Conservation (phyloP, 495 filamentous ascomycete genomes). For the Daldinia decipiens region DNA sequence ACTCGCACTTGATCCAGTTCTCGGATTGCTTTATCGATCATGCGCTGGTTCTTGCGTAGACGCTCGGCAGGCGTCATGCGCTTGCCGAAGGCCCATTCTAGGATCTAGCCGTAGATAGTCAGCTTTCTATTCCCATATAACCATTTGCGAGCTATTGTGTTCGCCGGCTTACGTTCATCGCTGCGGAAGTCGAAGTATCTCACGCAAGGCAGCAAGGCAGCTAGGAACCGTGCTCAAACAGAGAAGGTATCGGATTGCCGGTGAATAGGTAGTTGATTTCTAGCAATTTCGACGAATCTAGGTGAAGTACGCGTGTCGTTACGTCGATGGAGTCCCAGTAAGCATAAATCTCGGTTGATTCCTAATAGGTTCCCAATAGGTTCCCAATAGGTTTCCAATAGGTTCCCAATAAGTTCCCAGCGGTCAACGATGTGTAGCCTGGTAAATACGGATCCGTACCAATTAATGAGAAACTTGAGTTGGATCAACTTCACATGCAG, state of each 20-base stretch:
- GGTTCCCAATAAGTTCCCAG: constrained; percentile 1
- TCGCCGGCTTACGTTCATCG: constrained; percentile 52
- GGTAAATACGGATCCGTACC: constrained; percentile 16
- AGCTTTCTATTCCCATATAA: constrained; percentile 20
- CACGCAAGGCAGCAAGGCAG: neutral
- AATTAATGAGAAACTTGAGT: constrained; percentile 22
- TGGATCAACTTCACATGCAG: constrained; percentile 11
- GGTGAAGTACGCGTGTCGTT: constrained; percentile 1
- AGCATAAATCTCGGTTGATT: neutral
- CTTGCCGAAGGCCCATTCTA: constrained; percentile 99
- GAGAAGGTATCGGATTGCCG: constrained; percentile 6
- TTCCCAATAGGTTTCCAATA: neutral
- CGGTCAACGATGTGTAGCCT: constrained; percentile 21
- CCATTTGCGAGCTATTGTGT: neutral
- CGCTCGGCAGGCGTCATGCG: constrained; percentile 97
- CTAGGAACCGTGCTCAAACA: neutral
- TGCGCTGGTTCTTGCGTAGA: constrained; percentile 94
- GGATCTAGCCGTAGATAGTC: constrained; percentile 66
- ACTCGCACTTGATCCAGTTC: constrained; percentile 93
- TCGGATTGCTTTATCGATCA: constrained; percentile 95
- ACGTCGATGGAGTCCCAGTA: constrained; percentile 3
- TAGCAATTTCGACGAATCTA: neutral
- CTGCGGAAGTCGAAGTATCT: neutral
- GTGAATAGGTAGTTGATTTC: neutral
- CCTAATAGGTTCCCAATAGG: too few species aligned